Evolutionary conservation across 2,329 filamentous ascomycete species (phyloP), one percentile per base, ranked within the genome.

Genomic region (Scytalidium lignicola): DNA sequence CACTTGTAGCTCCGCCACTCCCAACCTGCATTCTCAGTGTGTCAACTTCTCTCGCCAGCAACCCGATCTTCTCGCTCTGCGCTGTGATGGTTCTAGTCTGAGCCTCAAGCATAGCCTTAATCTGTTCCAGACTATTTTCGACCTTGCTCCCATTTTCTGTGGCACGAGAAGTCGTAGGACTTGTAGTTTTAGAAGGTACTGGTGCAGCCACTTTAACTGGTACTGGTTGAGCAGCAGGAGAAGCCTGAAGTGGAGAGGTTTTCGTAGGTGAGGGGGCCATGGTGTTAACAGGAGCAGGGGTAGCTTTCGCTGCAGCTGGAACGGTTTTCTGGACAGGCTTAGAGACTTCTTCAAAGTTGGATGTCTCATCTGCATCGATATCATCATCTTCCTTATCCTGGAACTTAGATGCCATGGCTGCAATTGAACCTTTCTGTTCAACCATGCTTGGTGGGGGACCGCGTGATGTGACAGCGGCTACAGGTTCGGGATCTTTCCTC

Each of bases 401-500:
- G 69, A 88, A 96, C 69, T 88, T 95, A 66, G 80, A 83, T 9
- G 90, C 91, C 76, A 93, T 85, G 48, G 83, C 83, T 18, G 90
- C 82, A 69, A 96, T 93, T 12, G 90, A 95, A 22, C 80, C 80
- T 67, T 93, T 90, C 71, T 96, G 92, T 55, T 95, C 88, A 55
- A 84, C 86, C 70, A 95, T 80, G 1, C 81, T 83, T 10, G 85
- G 83, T 29, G 86, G 83, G 20, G 79, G 77, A 19, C 72, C 74
- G 51, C 72, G 70, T 9, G 66, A 54, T 39, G 71, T 70, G 8
- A 82, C 74, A 41, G 76, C 73, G 2, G 79, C 73, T 59, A 73
- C 74, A 44, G 60, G 70, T 61, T 68, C 70, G 13, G 74, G 68
- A 58, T 83, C 78, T 61, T 75, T 75, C 68, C 80, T 80, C 12